Conservation (phyloP, 768 basidiomycete genomes). For the Leccinum subtestaceum region DNA sequence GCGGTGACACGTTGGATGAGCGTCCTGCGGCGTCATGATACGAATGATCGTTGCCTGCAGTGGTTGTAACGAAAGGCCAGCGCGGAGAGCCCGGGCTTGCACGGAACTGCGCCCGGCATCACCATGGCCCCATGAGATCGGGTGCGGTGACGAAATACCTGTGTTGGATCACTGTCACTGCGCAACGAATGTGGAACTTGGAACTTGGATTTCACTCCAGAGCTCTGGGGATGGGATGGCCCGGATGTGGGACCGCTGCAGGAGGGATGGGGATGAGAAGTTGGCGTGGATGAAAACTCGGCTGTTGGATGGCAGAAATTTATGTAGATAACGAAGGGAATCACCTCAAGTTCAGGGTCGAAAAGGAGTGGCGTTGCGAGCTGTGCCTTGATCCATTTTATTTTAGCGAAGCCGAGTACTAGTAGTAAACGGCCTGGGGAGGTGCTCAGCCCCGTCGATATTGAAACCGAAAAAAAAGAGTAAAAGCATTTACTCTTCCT, state of each 20-base stretch:
- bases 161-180: background rate
- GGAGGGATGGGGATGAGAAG: background rate
- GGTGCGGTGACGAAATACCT: background rate
- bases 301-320: background rate
- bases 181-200: background rate
- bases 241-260: background rate
- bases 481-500: background rate
- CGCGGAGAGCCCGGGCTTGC: background rate
- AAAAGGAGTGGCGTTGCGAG: conserved; percentile 8
- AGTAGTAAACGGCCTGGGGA: background rate
- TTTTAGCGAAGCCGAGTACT: background rate
- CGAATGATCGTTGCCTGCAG: background rate
- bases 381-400: conserved; percentile 11
- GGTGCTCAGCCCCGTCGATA: conserved; percentile 16
- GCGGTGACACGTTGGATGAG: background rate
- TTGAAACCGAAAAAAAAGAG: conserved; percentile 12
- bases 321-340: background rate
- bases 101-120: background rate
- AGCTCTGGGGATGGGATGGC: background rate
- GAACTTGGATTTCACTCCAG: background rate
- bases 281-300: background rate
- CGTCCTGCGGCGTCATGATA: background rate
- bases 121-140: background rate
- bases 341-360: background rate
- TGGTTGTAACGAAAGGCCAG: background rate